These are phyloP conservation scores for Yarrowia porcina DNA, from an alignment of 805 yeast species.

Conservation along the genomic window DNA sequence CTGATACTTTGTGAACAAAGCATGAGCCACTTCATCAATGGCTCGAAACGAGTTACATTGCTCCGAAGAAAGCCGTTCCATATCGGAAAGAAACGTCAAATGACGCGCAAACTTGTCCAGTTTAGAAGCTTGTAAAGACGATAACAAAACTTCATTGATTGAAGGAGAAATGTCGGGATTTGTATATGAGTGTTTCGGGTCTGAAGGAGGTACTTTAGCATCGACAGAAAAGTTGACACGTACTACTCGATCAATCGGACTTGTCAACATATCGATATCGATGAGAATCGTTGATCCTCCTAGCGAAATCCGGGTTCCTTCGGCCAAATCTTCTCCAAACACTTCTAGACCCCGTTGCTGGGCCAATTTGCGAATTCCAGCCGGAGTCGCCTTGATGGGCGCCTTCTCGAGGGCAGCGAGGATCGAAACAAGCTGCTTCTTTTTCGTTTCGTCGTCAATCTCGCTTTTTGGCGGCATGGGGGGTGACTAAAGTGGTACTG, in stretches of 20 bases:
- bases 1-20: conserved; percentile 29
- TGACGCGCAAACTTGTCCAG: conserved; percentile 38
- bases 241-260: conserved; percentile 30
- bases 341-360: conserved; percentile 37
- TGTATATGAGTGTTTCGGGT: conserved; percentile 32
- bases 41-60: conserved; percentile 39
- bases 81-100: conserved; percentile 37
- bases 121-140: conserved; percentile 35
- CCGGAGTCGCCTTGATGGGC: conserved; percentile 40
- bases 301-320: conserved; percentile 39
- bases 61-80: conserved; percentile 39
- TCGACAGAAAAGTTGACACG: conserved; percentile 36
- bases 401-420: conserved; percentile 33
- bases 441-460: conserved; percentile 7
- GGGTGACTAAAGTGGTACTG: no score
- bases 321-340: conserved; percentile 37
- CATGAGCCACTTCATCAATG: conserved; percentile 36
- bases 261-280: conserved; percentile 35
- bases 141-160: conserved; percentile 33
- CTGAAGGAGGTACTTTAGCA: conserved; percentile 30
- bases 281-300: conserved; percentile 42
- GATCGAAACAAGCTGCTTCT: neutral
- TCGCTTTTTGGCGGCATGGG: neutral
- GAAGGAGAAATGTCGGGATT: conserved; percentile 31
- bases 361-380: conserved; percentile 39